Base-by-base conservation (phyloP, 1,284 basidiomycete genomes). In the Moniliophthora roreri region DNA sequence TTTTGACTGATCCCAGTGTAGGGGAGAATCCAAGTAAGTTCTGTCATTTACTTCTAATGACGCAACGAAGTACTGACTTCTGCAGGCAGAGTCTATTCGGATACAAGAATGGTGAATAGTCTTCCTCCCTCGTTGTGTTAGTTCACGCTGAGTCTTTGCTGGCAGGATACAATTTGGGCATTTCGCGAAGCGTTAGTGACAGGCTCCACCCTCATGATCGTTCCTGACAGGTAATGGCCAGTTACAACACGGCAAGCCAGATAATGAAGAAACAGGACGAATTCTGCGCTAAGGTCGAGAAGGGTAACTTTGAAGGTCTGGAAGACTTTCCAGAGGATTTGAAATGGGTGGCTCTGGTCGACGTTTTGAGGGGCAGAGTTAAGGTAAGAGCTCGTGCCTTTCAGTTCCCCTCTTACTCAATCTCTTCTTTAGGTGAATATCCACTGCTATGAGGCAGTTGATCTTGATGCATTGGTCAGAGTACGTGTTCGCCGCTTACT, bases 181-280 rank as follows among this genome's bases (percentile, higher is more conserved):
- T 80, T 83, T 65, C 76, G 83, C 9, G 1, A 51, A 62, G 57
- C 75, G 68, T 74, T 58, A 54, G 70, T 57, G 40, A 42, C 26
- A 20, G 32, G 4, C n/a, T 42, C 34, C 13, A 36, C 13, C 13
- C 35, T 26, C 21, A 32, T 24, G 44, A 21, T 36, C 21, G 32
- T 35, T 32, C 23, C 44, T 39, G 10, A 15, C 28, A 48, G 18
- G 18, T 10, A 20, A 36, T 15, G 45, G 41, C 8, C 42, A 76
- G 74, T 15, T 95, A 95, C 63, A 78, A 87, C 48, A 82, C 82
- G 36, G 93, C 93, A 3, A 80, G 83, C 16, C 75, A 84, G 63
- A 76, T 95, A 58, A 91, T 89, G 66, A 74, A 81, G 24, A 71
- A 75, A 52, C 93, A 96, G 63, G 91, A 95, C 63, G 72, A 70